Base-by-base conservation (phyloP, 805 yeast genomes). In the Nakazawaea sp. region DNA sequence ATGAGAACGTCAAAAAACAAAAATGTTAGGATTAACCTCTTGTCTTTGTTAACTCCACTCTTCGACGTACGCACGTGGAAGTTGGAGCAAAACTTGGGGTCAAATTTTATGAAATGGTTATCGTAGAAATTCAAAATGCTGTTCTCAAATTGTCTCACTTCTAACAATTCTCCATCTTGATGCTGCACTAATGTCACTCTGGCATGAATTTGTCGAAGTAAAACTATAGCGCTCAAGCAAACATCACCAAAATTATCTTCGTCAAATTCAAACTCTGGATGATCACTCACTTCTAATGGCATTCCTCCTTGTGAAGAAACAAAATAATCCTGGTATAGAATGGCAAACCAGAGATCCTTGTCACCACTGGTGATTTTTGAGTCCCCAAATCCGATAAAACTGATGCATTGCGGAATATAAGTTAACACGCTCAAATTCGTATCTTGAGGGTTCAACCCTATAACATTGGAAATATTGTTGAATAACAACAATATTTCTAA, bases 161-260 rank as follows among this genome's bases (percentile, higher is more conserved):
- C n/a, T n/a, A n/a, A n/a, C n/a, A n/a, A n/a, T n/a, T n/a, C n/a
- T n/a, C n/a, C n/a, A n/a, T n/a, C n/a, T n/a, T n/a, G n/a, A n/a
- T n/a, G n/a, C n/a, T n/a, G n/a, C n/a, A n/a, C n/a, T n/a, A n/a
- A n/a, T n/a, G n/a, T n/a, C n/a, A n/a, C n/a, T n/a, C n/a, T n/a
- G n/a, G 17, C 9, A 17, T 36, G 27, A n/a, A 30, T 4, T 11
- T 17, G 5, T 11, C 40, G 15, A 18, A 36, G 9, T 16, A 32
- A 7, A 7, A 36, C 12, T 6, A 36, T 20, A 3, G 32, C 15
- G 4, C 19, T 16, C 27, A 27, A 32, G 11, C 25, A 31, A 21
- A 32, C 21, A 19, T 36, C 40, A 10, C 27, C 35, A 21, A 27
- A 36, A 17, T 32, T 32, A 17, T 32, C 40, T 5, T 36, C 40